A percentile compares a stretch with the other conserved stretches of the same genome.
These are phyloP conservation scores for Fusarium temperatum DNA, from an alignment of 2,329 filamentous ascomycete genomes.

Conservation along the genomic window DNA sequence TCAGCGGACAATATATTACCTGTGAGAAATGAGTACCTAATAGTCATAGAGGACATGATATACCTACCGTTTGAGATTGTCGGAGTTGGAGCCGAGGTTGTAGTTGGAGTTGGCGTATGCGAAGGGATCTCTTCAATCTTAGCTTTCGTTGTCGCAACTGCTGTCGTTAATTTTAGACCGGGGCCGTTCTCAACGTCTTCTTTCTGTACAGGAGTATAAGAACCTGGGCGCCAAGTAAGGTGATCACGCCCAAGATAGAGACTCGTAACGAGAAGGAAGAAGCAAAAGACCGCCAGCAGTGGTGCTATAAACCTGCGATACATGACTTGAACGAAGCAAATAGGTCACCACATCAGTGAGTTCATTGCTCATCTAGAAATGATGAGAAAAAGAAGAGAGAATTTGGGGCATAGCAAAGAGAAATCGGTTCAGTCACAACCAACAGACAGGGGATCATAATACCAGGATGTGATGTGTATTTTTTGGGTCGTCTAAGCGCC, in stretches of 20 bases:
- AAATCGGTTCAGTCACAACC: neutral
- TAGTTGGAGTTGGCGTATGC: neutral
- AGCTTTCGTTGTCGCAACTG: neutral
- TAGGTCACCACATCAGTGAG: neutral
- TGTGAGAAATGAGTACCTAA: conserved; percentile 31
- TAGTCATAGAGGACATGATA: fast-evolving
- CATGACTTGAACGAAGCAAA: conserved; percentile 13
- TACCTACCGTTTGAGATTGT: conserved; percentile 17
- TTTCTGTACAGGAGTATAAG: conserved; percentile 4
- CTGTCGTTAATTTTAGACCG: neutral
- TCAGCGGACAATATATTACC: conserved; percentile 40
- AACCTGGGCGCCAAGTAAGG: conserved; percentile 7
- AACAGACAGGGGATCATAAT: neutral
- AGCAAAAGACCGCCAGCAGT: conserved; percentile 24
- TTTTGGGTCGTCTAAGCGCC: conserved; percentile 22
- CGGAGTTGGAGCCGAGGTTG: neutral
- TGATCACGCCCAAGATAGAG: conserved; percentile 31
- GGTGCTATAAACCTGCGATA: conserved; percentile 16
- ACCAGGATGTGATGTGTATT: neutral
- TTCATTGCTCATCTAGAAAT: neutral
- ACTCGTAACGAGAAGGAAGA: conserved; percentile 24
- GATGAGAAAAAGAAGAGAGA: neutral
- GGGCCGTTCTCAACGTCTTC: neutral
- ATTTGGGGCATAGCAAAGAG: neutral
- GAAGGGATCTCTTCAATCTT: neutral